A percentile compares a stretch with the other conserved stretches of the same genome.
Conservation (phyloP, 495 filamentous ascomycete genomes). For the Neurospora sp. region DNA sequence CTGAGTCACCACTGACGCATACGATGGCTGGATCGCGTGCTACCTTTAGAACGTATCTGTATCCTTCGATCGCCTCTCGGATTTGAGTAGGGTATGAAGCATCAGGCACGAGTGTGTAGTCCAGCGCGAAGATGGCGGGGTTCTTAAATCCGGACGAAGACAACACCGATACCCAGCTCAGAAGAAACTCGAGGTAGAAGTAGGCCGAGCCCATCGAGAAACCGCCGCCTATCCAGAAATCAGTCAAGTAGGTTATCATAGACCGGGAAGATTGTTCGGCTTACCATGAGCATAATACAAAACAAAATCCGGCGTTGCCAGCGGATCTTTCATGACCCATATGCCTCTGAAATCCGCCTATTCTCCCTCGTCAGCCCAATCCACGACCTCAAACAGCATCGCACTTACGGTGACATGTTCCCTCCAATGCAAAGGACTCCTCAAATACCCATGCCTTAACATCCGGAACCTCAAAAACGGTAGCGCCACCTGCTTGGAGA, state of each 20-base stretch:
- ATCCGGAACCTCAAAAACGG: slow-evolving; percentile 66
- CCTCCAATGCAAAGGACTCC: slow-evolving; percentile 50
- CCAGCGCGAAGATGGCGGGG: slow-evolving; percentile 66
- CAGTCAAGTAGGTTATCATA: neutral
- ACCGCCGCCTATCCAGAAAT: slow-evolving; percentile 45
- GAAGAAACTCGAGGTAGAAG: slow-evolving; percentile 73
- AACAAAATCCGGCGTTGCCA: slow-evolving; percentile 51
- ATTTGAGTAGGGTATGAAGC: slow-evolving; percentile 57
- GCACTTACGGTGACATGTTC: slow-evolving; percentile 29
- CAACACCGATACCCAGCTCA: slow-evolving; percentile 52
- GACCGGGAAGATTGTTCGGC: neutral
- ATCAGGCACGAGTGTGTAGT: slow-evolving; percentile 72
- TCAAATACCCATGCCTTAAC: slow-evolving; percentile 54
- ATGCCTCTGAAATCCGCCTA: slow-evolving; percentile 42
- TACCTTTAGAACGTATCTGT: slow-evolving; percentile 50
- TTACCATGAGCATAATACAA: slow-evolving; percentile 66
- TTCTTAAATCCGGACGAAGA: slow-evolving; percentile 50
- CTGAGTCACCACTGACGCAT: slow-evolving; percentile 62
- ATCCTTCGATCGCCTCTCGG: slow-evolving; percentile 52
- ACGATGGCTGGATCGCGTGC: slow-evolving; percentile 44
- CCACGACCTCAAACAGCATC: slow-evolving; percentile 12
- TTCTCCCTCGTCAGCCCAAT: slow-evolving; percentile 1
- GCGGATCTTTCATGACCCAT: slow-evolving; percentile 47
- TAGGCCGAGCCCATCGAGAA: slow-evolving; percentile 68
- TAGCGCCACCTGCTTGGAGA: slow-evolving; percentile 56